Evolutionary conservation across 2,329 filamentous ascomycete genomes (phyloP).

Genomic region (Penicillium sp.): DNA sequence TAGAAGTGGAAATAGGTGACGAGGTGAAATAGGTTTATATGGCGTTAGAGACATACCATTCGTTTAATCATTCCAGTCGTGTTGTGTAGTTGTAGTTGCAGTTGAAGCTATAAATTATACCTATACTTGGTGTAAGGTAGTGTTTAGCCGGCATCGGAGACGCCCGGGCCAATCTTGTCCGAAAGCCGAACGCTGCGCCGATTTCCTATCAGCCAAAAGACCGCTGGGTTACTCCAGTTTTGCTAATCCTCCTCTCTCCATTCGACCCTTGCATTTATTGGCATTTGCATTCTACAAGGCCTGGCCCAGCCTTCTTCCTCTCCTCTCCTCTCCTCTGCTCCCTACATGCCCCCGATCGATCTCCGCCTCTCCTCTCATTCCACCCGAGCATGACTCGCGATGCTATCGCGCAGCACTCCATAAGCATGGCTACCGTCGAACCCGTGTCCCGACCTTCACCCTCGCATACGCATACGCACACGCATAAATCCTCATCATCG

Average conservation of each 20-base stretch:
- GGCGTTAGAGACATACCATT: slow-evolving; percentile 20
- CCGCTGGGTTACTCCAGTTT: too few species aligned
- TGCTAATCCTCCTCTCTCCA: slow-evolving; percentile 23
- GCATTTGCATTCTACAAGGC: neutral
- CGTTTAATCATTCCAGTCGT: too few species aligned
- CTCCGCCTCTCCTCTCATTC: too few species aligned
- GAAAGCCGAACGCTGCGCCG: too few species aligned
- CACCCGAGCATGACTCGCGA: slow-evolving; percentile 36
- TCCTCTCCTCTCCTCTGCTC: neutral
- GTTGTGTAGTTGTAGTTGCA: too few species aligned
- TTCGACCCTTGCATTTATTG: slow-evolving; percentile 11
- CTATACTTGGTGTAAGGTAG: neutral
- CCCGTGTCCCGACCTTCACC: slow-evolving; percentile 9
- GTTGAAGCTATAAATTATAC: too few species aligned
- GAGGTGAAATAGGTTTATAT: slow-evolving; percentile 1
- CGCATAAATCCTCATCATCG: neutral
- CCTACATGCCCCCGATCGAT: too few species aligned
- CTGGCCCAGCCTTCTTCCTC: neutral
- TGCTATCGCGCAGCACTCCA: slow-evolving; percentile 31
- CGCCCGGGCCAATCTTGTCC: slow-evolving; percentile 34
- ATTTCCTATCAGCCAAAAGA: too few species aligned
- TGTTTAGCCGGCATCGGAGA: slow-evolving; percentile 37
- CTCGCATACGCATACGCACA: neutral
- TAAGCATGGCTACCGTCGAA: slow-evolving; percentile 30
- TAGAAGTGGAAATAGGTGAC: neutral